Evolutionary conservation across 2,329 filamentous ascomycete genomes (phyloP), one percentile per base, ranked within the genome.

Genomic region (Fusarium sp.): DNA sequence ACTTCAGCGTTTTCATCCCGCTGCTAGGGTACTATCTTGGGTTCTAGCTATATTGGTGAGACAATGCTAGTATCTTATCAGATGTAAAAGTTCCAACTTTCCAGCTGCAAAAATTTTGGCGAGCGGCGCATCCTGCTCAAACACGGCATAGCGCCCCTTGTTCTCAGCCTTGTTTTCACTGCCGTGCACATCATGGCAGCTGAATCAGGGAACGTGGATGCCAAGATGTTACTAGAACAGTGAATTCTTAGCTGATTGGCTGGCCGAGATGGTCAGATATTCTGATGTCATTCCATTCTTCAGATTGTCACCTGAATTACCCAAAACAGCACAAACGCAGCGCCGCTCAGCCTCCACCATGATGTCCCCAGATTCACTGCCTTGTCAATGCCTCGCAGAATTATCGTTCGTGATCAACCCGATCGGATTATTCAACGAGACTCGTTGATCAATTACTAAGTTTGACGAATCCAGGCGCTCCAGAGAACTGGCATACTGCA

Each of bases 291-390:
- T 57, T 57, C 8, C 14, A 57, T 18, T 57, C 32, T 57, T 6
- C 2, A 35, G 52, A 57, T 57, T 32, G 5, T 16, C 52, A 20
- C 52, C 30, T 37, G 8, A 23, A 37, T 23, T 57, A 7, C 52
- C 52, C 52, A 57, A 35, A 57, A 37, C 52, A 35, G 52, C 30
- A 57, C 52, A 35, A 57, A 57, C 52, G 52, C 52, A 37, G 52
- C 52, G 52, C 52, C 52, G 27, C 52, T 57, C 32, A 57, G 52
- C 52, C 52, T 37, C 52, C 52, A 25, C 52, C n/a, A 35, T 57
- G 8, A 35, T 57, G 32, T 35, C 52, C 32, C 32, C 32, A 25
- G 32, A 35, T 35, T 57, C 52, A 57, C 52, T 23, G 52, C 52
- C 32, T 57, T 37, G 32, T 20, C 32, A 37, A 25, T 18, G n/a